A percentile compares a stretch with the other conserved stretches of the same genome.
These are phyloP conservation scores for Helicostylum pulchrum DNA, from an alignment of 192 early-diverging fungal species.

Conservation along the genomic window DNA sequence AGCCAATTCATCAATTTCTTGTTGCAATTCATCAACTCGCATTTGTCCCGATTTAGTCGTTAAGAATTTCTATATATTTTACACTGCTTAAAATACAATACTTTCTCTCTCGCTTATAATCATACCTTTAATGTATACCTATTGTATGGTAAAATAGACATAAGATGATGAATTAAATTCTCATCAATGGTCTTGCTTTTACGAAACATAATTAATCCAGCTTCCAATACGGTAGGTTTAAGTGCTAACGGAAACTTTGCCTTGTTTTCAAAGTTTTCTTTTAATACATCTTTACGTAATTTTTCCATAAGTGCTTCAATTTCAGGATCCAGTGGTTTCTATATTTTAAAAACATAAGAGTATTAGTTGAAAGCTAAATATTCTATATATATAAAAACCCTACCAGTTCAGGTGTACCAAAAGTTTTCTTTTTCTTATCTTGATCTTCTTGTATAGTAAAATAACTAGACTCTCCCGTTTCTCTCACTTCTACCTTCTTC, in stretches of 20 bases:
- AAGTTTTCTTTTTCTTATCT: neutral
- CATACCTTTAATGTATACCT: slow-evolving; percentile 48
- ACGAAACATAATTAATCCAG: slow-evolving; percentile 25
- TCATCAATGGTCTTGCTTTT: slow-evolving; percentile 36
- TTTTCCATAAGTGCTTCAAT: slow-evolving; percentile 26
- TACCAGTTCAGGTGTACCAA: neutral
- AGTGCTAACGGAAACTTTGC: slow-evolving; percentile 45
- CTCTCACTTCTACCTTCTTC: neutral
- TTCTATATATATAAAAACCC: neutral
- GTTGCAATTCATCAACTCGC: slow-evolving; percentile 25
- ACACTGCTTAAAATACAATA: neutral
- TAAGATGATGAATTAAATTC: slow-evolving; percentile 40
- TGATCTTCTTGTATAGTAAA: neutral
- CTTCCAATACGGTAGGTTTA: slow-evolving; percentile 39
- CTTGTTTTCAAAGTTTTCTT: slow-evolving; percentile 52
- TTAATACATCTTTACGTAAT: slow-evolving; percentile 27
- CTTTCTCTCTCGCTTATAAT: no score
- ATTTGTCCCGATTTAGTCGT: slow-evolving; percentile 25
- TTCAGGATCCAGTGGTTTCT: slow-evolving; percentile 34
- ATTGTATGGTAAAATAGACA: slow-evolving; percentile 50
- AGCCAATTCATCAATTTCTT: slow-evolving; percentile 28
- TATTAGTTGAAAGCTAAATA: neutral
- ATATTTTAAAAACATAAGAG: neutral
- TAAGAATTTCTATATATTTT: slow-evolving; percentile 26
- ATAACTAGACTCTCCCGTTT: neutral